phyloP scores from a whole-genome alignment of 305 asterid genomes.

The Fraxinus sp. region DNA sequence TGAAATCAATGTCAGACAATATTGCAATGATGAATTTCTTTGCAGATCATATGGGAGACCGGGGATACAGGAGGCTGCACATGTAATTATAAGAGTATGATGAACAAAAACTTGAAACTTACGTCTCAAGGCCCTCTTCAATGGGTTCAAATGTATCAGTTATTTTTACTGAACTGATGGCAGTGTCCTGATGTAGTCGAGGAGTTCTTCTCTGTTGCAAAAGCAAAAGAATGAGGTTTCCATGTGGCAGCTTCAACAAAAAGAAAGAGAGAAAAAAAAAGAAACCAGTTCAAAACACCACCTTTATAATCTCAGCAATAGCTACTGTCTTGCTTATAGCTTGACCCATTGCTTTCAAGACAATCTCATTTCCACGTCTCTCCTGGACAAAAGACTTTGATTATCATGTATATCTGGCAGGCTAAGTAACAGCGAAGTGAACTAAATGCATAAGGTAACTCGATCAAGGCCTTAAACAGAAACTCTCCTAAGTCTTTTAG shows the following conservation, averaged over 20 bases:
- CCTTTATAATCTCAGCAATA: slow-evolving; percentile 85
- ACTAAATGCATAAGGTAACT: not conserved
- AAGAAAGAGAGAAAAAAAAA: not conserved
- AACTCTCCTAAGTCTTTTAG: not conserved
- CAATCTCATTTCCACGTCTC: slow-evolving; percentile 70
- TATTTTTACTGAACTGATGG: slow-evolving; percentile 84
- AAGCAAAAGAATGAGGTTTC: slow-evolving; percentile 20
- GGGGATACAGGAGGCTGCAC: not conserved
- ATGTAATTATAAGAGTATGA: not conserved
- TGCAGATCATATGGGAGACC: not conserved
- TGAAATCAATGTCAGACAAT: slow-evolving; percentile 15
- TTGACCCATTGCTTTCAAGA: slow-evolving; percentile 97
- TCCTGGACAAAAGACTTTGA: slow-evolving; percentile 48
- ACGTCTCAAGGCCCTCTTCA: slow-evolving; percentile 97
- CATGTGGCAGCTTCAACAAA: slow-evolving; percentile 1
- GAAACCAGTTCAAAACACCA: slow-evolving; percentile 5
- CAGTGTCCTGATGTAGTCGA: slow-evolving; percentile 78
- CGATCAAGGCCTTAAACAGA: not conserved
- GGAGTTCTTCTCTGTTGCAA: slow-evolving; percentile 74
- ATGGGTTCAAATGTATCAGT: slow-evolving; percentile 93
- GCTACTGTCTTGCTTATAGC: slow-evolving; percentile 93
- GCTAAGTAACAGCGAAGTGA: slow-evolving; percentile 1
- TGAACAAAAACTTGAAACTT: slow-evolving; percentile 28
- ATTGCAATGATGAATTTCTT: not conserved
- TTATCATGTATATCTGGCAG: slow-evolving; percentile 13